These are phyloP conservation scores for Venturia oleaginea DNA, from an alignment of 2,329 filamentous ascomycete genomes.

Conservation along the genomic window DNA sequence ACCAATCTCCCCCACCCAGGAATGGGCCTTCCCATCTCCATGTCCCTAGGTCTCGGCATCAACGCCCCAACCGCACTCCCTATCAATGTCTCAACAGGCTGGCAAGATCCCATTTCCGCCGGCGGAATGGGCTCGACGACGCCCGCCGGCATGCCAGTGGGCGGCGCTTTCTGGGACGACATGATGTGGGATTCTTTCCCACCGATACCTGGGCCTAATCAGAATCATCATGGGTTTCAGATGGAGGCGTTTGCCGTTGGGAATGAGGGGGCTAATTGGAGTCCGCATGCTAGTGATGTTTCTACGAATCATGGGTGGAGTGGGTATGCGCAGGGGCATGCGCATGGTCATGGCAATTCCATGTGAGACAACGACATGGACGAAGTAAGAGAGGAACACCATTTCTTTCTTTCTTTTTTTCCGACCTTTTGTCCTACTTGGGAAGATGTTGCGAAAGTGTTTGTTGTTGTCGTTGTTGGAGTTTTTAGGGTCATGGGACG, in stretches of 20 bases:
- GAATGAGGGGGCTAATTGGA: neutral
- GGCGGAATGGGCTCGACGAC: conserved; percentile 23
- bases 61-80: conserved; percentile 6
- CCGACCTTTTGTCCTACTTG: neutral
- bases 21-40: neutral
- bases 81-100: conserved; percentile 16
- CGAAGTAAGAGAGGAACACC: neutral
- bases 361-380: neutral
- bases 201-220: neutral
- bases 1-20: conserved; percentile 15
- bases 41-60: conserved; percentile 16
- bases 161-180: conserved; percentile 29
- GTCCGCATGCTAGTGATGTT: neutral
- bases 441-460: neutral
- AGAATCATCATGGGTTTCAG: neutral
- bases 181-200: conserved; percentile 32
- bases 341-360: neutral
- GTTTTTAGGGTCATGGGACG: neutral
- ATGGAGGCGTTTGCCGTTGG: conserved; percentile 2
- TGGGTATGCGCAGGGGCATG: neutral
- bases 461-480: neutral
- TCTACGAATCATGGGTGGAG: neutral
- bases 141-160: neutral
- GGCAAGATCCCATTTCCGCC: conserved; percentile 20
- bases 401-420: neutral